A percentile compares a stretch with the other conserved stretches of the same genome.
phyloP scores from a whole-genome alignment of 2,329 filamentous ascomycete genomes.

The Didymella keratinophila region DNA sequence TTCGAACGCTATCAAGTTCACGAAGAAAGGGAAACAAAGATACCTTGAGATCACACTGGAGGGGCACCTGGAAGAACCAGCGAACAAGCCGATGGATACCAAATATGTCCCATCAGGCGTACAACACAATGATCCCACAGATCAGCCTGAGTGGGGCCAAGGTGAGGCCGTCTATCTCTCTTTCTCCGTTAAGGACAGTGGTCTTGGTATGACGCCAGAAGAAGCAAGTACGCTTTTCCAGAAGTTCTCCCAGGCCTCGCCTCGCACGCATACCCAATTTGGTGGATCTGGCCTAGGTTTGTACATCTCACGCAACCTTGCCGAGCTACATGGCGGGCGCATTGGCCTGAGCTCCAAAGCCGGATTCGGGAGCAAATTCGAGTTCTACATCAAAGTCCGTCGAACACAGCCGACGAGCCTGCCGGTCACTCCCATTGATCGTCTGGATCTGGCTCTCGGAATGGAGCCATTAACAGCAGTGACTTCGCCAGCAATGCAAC shows the following conservation, averaged over 20 bases:
- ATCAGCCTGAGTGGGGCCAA: constrained; percentile 13
- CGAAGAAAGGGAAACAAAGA: constrained; percentile 23
- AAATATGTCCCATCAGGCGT: constrained; percentile 38
- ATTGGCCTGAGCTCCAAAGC: constrained; percentile 34
- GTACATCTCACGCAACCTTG: constrained; percentile 38
- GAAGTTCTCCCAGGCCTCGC: constrained; percentile 21
- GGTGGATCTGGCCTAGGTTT: constrained; percentile 34
- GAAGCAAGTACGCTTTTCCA: constrained; percentile 18
- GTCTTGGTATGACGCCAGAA: constrained; percentile 7
- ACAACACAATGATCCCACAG: constrained; percentile 63
- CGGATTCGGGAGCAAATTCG: constrained; percentile 35
- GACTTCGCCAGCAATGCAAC: constrained; percentile 15
- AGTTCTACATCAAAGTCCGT: constrained; percentile 33
- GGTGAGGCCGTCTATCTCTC: constrained; percentile 15
- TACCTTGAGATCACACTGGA: constrained; percentile 15
- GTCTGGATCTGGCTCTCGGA: constrained; percentile 6
- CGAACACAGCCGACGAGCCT: constrained; percentile 8
- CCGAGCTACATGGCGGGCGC: constrained; percentile 37
- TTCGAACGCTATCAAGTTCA: constrained; percentile 47
- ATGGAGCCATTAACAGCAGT: background rate
- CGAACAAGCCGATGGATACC: constrained; percentile 28
- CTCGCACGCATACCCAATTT: constrained; percentile 59
- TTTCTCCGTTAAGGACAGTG: constrained; percentile 20
- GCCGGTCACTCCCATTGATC: background rate
- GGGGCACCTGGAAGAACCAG: constrained; percentile 14